Base-by-base conservation (phyloP, 148 eudicot species). In the Rhododendron vialii region DNA sequence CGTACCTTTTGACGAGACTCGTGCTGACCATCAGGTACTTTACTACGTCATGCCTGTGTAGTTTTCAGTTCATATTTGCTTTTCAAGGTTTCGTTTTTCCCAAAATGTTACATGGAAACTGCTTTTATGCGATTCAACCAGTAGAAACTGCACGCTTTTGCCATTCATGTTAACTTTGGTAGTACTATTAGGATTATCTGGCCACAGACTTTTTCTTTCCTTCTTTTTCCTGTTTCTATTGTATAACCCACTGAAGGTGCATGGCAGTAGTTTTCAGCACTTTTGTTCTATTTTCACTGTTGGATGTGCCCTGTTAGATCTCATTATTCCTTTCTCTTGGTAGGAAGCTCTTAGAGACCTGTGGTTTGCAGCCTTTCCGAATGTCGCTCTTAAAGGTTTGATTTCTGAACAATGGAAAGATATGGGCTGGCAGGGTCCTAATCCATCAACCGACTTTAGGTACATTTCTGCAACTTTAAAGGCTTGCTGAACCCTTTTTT, bases 371-470 rank as follows among this genome's bases (percentile, higher is more conserved):
- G 90, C 98, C 53, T 97, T 89, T 88, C 99, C 98, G 30, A 87
- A 92, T 86, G 90, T 92, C 73, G 79, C 82, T 33, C 98, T 97
- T 84, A 88, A 82, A 59, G 92, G 96, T 63, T 84, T 97, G 91
- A 91, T 95, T 75, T 95, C 99, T 71, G 98, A 94, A 76, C 96
- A 92, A 57, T 97, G 99, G 99, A 97, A 97, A 88, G 99, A 97
- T 57, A 94, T 97, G 98, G 99, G 99, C 3, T 97, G 99, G 99
- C 98, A 97, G 87, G 99, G 99, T 82, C 65, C 91, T 85, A 95
- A 97, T 87, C 99, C 99, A 65, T 92, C 99, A 36, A 95, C 98
- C 81, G 99, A 97, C 90, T 97, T 97, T 85, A 93, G 99, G 99
- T 97, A 92, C 51, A 7, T 13, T 22, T 81, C 86, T 69, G 26